Percentiles rank a stretch among this genome's conserved stretches.
Evolutionary conservation across 176 grass and related monocot genomes (phyloP).

Genomic region (Rhynchospora pubera): DNA sequence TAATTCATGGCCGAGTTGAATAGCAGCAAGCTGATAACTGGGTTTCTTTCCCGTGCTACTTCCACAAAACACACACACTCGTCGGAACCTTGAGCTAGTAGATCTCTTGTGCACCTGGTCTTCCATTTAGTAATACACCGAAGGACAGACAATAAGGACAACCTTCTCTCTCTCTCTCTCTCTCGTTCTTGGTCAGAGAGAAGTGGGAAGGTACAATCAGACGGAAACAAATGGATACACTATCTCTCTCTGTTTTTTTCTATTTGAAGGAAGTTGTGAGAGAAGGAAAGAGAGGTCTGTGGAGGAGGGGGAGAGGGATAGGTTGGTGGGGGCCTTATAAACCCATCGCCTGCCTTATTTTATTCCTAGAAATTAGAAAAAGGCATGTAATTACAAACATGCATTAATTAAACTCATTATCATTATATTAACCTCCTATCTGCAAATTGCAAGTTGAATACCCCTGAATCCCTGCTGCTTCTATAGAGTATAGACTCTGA

Average conservation of each 20-base stretch:
- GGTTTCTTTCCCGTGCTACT: slow-evolving; percentile 25
- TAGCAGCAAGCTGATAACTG: slow-evolving; percentile 25
- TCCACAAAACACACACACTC: slow-evolving; percentile 27
- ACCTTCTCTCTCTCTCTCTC: neutral
- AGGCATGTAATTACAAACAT: neutral
- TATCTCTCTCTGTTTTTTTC: neutral
- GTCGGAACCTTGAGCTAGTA: slow-evolving; percentile 11
- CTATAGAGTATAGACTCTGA: too few relatives aligned
- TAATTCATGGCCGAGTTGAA: slow-evolving; percentile 28
- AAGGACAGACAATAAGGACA: neutral
- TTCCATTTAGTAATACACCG: slow-evolving; percentile 11
- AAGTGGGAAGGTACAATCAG: neutral
- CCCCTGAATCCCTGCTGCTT: neutral
- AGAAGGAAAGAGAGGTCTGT: neutral
- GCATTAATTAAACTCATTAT: neutral
- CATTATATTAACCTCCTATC: neutral
- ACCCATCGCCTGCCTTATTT: slow-evolving; percentile 16
- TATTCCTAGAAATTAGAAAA: slow-evolving; percentile 8
- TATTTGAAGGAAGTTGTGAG: neutral
- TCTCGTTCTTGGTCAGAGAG: neutral
- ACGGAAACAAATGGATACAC: neutral
- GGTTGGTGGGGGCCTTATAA: slow-evolving; percentile 17
- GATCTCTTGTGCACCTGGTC: slow-evolving; percentile 5
- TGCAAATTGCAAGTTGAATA: neutral
- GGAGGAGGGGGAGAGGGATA: neutral